phyloP scores from a whole-genome alignment of 257 asterid genomes.

The Mentha longifolia region DNA sequence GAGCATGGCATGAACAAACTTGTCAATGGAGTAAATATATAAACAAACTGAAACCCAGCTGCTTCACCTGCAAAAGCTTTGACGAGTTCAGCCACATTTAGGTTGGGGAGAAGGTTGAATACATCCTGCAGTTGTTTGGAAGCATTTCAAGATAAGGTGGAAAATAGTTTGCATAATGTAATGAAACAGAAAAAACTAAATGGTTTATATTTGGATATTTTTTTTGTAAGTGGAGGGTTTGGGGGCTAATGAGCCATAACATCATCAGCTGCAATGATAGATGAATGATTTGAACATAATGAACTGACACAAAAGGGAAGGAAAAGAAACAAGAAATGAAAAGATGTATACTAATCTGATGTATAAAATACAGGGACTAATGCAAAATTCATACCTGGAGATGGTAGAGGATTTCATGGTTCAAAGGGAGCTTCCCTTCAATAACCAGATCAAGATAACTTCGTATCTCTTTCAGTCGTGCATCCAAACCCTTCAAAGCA shows the following conservation, averaged over 20 bases:
- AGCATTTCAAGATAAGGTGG: constrained; percentile 28
- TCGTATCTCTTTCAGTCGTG: constrained; percentile 83
- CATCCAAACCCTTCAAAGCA: constrained; percentile 95
- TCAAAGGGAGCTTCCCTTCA: constrained; percentile 88
- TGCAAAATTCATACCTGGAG: constrained; percentile 64
- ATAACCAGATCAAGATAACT: constrained; percentile 83
- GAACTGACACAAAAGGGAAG: neutral
- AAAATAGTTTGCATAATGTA: neutral
- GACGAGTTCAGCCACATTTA: constrained; percentile 73
- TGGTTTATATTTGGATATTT: neutral
- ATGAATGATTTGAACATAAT: too few relatives aligned
- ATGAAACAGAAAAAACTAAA: neutral
- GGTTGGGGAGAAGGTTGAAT: constrained; percentile 89
- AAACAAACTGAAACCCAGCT: neutral
- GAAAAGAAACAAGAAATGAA: neutral
- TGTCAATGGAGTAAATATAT: neutral
- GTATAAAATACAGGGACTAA: neutral
- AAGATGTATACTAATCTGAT: neutral
- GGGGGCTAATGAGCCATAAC: neutral
- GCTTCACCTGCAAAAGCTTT: constrained; percentile 83
- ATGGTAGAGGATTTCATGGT: constrained; percentile 95
- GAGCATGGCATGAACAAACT: neutral
- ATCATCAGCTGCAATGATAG: constrained; percentile 1
- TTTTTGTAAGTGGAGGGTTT: neutral
- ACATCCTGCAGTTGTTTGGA: constrained; percentile 66